Base-by-base conservation (phyloP, 441 rosid genomes). In the Francoa sonchifolia region DNA sequence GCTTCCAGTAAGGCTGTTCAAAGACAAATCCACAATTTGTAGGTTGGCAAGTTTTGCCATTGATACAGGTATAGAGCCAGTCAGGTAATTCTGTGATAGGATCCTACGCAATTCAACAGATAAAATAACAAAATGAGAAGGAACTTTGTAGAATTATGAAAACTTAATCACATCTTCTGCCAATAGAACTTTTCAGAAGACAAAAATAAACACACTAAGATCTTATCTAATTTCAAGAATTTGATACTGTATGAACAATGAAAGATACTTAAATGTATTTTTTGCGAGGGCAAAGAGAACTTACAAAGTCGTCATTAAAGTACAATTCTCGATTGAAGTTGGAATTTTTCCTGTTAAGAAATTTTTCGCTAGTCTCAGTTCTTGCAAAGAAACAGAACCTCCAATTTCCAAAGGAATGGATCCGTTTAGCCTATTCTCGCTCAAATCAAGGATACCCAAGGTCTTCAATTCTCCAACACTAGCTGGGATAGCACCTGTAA, bases 21-120 rank as follows among this genome's bases (percentile, higher is more conserved):
- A 68, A 8, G 89, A 79, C 45, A 79, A 36, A 56, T 79, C 89
- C 15, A 71, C 79, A 42, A 59, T 54, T 59, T 62, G 68, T 42
- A 79, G 67, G 31, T 61, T 43, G 22, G 54, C 44, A 27, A 79
- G 72, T 32, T 57, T 73, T 32, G 74, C 73, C 1, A 76, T 48
- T 48, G 67, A 63, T 9, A 39, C 51, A 10, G 89, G 79, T 32
- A 79, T 54, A 7, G 59, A 52, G 7, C 81, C 84, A 42, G 33
- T 19, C 28, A 79, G 33, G 41, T 61, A 62, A 75, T 79, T 79
- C 45, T 47, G 54, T 21, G 89, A 73, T 25, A 79, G 42, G 18
- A 71, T 48, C 66, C 77, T 69, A 61, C 56, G 47, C 6, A 47
- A 60, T 44, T 25, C 47, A 34, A 35, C 37, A 47, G 33, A 22